Conservation (phyloP, 2,329 filamentous ascomycete genomes). For the Fusarium miscanthi region DNA sequence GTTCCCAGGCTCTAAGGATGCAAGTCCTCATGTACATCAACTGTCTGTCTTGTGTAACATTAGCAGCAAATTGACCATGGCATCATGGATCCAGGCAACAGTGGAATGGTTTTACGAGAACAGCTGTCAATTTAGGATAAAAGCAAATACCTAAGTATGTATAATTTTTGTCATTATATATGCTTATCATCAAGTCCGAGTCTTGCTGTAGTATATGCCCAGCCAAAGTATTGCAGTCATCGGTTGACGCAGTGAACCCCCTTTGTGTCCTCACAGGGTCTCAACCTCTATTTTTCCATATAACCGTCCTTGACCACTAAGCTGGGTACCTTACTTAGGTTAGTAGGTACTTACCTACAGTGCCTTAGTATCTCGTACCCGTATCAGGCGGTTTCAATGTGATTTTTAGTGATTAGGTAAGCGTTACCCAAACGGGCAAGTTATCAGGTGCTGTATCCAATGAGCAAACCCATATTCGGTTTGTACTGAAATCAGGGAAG, state of each 20-base stretch:
- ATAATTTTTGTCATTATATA: neutral
- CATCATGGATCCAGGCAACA: neutral
- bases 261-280: neutral
- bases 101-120: neutral
- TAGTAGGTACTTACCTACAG: too few species aligned
- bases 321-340: too few species aligned
- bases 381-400: neutral
- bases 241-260: neutral
- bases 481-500: constrained; percentile 24
- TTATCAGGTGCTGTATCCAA: constrained; percentile 24
- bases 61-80: neutral
- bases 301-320: neutral
- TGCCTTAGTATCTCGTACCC: neutral
- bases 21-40: constrained; percentile 5
- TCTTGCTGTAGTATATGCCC: neutral
- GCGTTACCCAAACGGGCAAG: constrained; percentile 31
- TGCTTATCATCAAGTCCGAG: neutral
- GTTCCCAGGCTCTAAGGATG: neutral
- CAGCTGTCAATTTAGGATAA: neutral
- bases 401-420: constrained; percentile 11
- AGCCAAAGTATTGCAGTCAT: neutral
- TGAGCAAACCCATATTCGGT: constrained; percentile 24
- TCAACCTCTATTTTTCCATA: neutral
- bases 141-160: neutral
- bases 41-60: constrained; percentile 13